Evolutionary conservation across 208 protist genomes (phyloP).

Genomic region (Novymonas esmeraldas): DNA sequence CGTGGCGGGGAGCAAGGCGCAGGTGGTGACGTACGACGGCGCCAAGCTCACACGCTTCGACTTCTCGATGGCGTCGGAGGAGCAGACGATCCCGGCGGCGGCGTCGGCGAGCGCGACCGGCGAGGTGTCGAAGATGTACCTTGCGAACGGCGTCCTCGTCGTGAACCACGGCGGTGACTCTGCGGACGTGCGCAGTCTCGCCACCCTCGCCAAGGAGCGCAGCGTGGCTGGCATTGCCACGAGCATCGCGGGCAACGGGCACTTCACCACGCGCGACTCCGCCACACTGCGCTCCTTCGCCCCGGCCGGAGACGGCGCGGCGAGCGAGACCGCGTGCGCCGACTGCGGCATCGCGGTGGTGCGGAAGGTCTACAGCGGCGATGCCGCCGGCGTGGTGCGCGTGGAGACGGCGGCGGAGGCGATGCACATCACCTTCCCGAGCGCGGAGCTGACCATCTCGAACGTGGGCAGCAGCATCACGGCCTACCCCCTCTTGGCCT

Average conservation of each 20-base stretch:
- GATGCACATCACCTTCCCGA: constrained; percentile 33
- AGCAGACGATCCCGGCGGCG: constrained; percentile 31
- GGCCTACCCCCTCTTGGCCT: constrained; percentile 39
- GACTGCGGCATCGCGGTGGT: constrained; percentile 29
- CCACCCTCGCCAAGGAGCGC: constrained; percentile 16
- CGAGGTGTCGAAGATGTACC: constrained; percentile 21
- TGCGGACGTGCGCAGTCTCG: constrained; percentile 19
- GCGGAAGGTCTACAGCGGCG: constrained; percentile 13
- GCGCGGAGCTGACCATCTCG: constrained; percentile 5
- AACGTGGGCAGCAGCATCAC: constrained; percentile 21
- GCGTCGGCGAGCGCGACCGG: constrained; percentile 3
- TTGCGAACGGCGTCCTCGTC: constrained; percentile 20
- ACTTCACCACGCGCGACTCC: constrained; percentile 34
- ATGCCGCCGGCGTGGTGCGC: constrained; percentile 21
- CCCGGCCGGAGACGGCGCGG: not conserved
- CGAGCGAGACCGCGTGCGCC: constrained; percentile 20
- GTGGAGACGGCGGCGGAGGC: constrained; percentile 14
- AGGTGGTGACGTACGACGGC: constrained; percentile 36
- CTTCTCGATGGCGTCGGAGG: constrained; percentile 40
- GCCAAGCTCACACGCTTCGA: constrained; percentile 36
- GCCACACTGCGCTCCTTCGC: constrained; percentile 17
- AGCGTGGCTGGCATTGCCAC: constrained; percentile 23
- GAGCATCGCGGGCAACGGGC: constrained; percentile 26
- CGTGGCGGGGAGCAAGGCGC: constrained; percentile 26
- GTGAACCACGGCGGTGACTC: constrained; percentile 15